A percentile compares a stretch with the other conserved stretches of the same genome.
phyloP scores from a whole-genome alignment of 2,329 filamentous ascomycete genomes.

The Zasmidium cellare region DNA sequence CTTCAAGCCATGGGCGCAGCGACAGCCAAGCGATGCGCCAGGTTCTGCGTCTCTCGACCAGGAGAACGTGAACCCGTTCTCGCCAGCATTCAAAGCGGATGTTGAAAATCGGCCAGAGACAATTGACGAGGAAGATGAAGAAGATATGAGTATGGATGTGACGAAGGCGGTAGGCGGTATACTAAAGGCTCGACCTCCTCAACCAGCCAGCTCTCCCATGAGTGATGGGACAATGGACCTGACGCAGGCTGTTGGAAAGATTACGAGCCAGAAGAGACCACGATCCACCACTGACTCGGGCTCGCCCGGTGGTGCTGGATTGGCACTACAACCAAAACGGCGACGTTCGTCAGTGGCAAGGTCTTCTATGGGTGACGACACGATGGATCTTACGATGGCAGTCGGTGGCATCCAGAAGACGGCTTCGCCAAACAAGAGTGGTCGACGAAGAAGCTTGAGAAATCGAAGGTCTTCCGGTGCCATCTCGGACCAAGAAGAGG shows the following conservation, averaged over 20 bases:
- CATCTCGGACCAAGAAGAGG: slow-evolving; percentile 43
- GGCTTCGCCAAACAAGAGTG: slow-evolving; percentile 25
- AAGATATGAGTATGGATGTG: slow-evolving; percentile 91
- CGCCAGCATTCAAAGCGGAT: slow-evolving; percentile 42
- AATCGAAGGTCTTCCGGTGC: slow-evolving; percentile 37
- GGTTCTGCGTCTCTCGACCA: slow-evolving; percentile 42
- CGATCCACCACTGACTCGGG: slow-evolving; percentile 40
- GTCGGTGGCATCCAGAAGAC: slow-evolving; percentile 36
- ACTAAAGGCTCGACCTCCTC: slow-evolving; percentile 48
- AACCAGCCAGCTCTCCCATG: slow-evolving; percentile 38
- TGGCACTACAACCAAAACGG: slow-evolving; percentile 31
- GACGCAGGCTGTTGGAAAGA: slow-evolving; percentile 55
- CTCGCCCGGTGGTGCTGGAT: slow-evolving; percentile 27
- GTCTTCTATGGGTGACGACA: slow-evolving; percentile 41
- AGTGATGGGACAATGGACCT: slow-evolving; percentile 55
- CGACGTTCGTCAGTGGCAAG: slow-evolving; percentile 38
- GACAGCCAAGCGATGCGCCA: slow-evolving; percentile 22
- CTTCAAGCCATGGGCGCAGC: slow-evolving; percentile 70
- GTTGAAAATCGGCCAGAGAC: slow-evolving; percentile 27
- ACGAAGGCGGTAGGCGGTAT: slow-evolving; percentile 82
- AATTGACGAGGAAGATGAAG: slow-evolving; percentile 44
- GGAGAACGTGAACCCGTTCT: slow-evolving; percentile 53
- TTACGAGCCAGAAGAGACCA: slow-evolving; percentile 47
- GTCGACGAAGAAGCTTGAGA: slow-evolving; percentile 33
- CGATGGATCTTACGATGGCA: slow-evolving; percentile 42